Percentiles rank a stretch among this genome's conserved stretches.
Evolutionary conservation across 1,139 yeast species (phyloP).

Genomic region (Hyphopichia khmerensis): DNA sequence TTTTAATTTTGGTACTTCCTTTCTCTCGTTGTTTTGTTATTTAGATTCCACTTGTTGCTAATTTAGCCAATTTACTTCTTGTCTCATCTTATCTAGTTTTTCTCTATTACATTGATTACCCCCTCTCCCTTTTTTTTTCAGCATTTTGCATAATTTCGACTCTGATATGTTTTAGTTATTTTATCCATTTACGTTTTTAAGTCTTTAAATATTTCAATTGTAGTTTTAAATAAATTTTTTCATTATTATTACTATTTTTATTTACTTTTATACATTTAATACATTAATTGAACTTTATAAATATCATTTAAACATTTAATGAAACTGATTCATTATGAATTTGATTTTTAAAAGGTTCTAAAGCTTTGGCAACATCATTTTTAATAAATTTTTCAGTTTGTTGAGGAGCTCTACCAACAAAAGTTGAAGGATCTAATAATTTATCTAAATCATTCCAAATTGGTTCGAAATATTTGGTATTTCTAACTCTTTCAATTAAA

Average conservation of each 20-base stretch:
- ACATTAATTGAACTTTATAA: too few species aligned
- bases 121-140: too few species aligned
- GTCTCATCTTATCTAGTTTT: too few species aligned
- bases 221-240: not conserved
- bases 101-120: too few species aligned
- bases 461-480: conserved; percentile 83
- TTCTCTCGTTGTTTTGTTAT: conserved; percentile 4
- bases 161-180: too few species aligned
- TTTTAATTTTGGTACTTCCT: too few species aligned
- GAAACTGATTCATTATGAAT: conserved; percentile 64
- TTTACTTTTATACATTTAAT: not conserved
- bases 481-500: conserved; percentile 82
- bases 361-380: conserved; percentile 80
- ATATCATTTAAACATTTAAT: conserved; percentile 42
- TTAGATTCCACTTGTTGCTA: conserved; percentile 24
- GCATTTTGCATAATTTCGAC: too few species aligned
- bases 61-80: too few species aligned
- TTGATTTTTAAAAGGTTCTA: conserved; percentile 61
- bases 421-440: conserved; percentile 87
- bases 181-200: too few species aligned
- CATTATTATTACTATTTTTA: not conserved
- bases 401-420: conserved; percentile 98
- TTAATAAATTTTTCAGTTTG: conserved; percentile 93
- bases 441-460: conserved; percentile 79
- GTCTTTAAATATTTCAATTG: too few species aligned